Conservation (phyloP, 1,284 basidiomycete species). For the Ustilago loliicola region DNA sequence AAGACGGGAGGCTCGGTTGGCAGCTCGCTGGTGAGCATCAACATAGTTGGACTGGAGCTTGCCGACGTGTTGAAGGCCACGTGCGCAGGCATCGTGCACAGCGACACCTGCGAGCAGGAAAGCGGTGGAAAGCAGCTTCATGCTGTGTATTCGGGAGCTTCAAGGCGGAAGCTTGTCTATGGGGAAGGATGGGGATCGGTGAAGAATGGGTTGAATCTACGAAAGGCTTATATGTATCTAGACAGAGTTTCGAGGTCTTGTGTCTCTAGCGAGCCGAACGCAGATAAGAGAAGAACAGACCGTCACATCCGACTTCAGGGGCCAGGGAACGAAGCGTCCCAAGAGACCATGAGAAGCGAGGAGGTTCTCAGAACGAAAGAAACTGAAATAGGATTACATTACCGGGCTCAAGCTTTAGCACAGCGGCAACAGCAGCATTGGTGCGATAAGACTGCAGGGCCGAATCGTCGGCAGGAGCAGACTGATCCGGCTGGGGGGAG, state of each 20-base stretch:
- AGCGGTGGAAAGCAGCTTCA: slow-evolving; percentile 36
- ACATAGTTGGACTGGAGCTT: slow-evolving; percentile 34
- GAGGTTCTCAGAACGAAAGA: neutral
- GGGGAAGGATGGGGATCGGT: neutral
- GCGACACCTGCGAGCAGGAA: slow-evolving; percentile 29
- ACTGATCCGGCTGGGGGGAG: neutral
- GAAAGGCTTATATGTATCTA: no score
- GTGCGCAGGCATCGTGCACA: slow-evolving; percentile 38
- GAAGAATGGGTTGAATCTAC: neutral
- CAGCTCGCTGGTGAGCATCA: slow-evolving; percentile 34
- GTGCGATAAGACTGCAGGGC: slow-evolving; percentile 11
- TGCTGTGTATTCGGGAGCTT: neutral
- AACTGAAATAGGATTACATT: neutral
- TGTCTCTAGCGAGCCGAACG: neutral
- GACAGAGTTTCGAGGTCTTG: no score
- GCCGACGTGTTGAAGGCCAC: slow-evolving; percentile 45
- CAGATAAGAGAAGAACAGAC: neutral
- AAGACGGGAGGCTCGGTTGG: slow-evolving; percentile 23
- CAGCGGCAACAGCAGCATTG: neutral
- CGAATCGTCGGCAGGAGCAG: slow-evolving; percentile 11
- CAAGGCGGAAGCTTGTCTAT: slow-evolving; percentile 5
- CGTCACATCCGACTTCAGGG: slow-evolving; percentile 7
- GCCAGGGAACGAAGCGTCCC: neutral
- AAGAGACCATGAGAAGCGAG: slow-evolving; percentile 8
- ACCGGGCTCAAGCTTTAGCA: neutral